phyloP scores from a whole-genome alignment of 73 alveolate genomes.

The Effrenium voratum region DNA sequence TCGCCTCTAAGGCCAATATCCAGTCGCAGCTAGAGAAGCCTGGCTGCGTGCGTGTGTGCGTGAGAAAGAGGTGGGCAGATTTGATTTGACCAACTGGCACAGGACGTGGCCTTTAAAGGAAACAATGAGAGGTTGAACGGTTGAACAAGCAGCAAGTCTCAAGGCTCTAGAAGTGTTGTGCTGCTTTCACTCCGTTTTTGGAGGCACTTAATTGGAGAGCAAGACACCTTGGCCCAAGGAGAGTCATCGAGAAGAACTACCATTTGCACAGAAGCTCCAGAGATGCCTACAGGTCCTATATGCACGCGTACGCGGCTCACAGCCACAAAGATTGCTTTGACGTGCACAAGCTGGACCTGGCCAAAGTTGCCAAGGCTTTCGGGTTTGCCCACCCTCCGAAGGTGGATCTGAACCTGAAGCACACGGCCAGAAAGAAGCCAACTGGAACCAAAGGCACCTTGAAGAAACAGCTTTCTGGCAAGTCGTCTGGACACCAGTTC shows the following conservation, averaged over 20 bases:
- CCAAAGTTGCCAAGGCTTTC: constrained; percentile 71
- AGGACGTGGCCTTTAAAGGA: no score
- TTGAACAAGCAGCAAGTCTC: no score
- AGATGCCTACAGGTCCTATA: constrained; percentile 96
- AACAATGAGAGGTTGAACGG: no score
- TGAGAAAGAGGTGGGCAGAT: not conserved
- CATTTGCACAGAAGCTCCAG: constrained; percentile 98
- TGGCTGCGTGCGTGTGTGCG: not conserved
- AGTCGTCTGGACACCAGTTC: constrained; percentile 85
- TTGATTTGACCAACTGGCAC: not conserved
- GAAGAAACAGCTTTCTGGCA: constrained; percentile 44
- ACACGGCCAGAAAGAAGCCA: constrained; percentile 64
- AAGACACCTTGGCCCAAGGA: constrained; percentile 96
- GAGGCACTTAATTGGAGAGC: not conserved
- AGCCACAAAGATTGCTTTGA: constrained; percentile 97
- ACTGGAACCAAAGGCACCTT: constrained; percentile 68
- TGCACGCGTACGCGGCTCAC: constrained; percentile 94
- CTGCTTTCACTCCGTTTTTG: not conserved
- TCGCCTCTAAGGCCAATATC: constrained; percentile 79
- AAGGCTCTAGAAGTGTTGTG: not conserved
- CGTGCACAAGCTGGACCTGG: constrained; percentile 98
- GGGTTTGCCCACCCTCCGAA: constrained; percentile 94
- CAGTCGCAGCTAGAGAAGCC: constrained; percentile 77
- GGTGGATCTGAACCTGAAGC: constrained; percentile 88
- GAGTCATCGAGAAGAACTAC: constrained; percentile 99